phyloP scores from a whole-genome alignment of 2,329 filamentous ascomycete genomes.

The Neonectria hederae region DNA sequence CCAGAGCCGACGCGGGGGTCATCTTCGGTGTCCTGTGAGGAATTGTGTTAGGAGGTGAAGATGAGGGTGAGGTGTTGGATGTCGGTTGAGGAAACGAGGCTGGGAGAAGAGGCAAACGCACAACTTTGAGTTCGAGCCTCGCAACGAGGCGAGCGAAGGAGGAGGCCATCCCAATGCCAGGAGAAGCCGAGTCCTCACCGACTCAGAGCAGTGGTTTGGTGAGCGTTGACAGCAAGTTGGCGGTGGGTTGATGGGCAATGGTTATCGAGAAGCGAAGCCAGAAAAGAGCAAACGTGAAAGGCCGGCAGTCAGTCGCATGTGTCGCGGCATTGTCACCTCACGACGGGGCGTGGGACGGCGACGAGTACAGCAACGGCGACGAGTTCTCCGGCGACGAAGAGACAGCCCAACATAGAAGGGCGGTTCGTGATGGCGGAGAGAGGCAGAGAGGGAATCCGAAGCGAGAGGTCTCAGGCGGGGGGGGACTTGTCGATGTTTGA shows the following conservation, averaged over 20 bases:
- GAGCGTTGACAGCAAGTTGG: background rate
- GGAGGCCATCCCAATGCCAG: slow-evolving; percentile 22
- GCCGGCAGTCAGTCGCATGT: background rate
- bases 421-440: background rate
- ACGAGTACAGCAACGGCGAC: background rate
- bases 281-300: background rate
- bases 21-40: slow-evolving; percentile 27
- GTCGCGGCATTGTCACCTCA: slow-evolving; percentile 30
- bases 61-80: background rate
- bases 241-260: slow-evolving; percentile 6
- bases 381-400: background rate
- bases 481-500: slow-evolving; percentile 27
- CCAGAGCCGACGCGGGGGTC: slow-evolving; percentile 49
- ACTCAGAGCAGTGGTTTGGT: background rate
- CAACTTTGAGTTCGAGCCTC: slow-evolving; percentile 29
- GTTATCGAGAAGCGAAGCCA: slow-evolving; percentile 5
- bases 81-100: background rate
- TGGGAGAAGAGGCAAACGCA: slow-evolving; percentile 12
- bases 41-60: background rate
- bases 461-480: background rate
- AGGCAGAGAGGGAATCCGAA: background rate
- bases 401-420: slow-evolving; percentile 15
- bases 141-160: slow-evolving; percentile 25
- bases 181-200: background rate
- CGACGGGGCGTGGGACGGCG: slow-evolving; percentile 4